Base-by-base conservation (phyloP, 306 rosid species). In the Vachellia pachyceras region DNA sequence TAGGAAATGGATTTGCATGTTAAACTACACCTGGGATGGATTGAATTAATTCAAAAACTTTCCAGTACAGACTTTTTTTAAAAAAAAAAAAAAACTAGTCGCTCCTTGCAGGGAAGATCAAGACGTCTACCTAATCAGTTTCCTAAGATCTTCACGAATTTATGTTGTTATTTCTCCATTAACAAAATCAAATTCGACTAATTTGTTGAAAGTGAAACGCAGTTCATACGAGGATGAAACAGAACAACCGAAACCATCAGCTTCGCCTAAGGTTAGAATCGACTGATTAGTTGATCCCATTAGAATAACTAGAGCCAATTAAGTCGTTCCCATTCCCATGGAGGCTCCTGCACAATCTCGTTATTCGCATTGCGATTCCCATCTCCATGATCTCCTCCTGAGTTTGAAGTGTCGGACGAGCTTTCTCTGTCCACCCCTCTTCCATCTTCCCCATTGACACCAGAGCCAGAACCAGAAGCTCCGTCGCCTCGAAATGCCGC, bases 261-360 rank as follows among this genome's bases (percentile, higher is more conserved):
- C 40, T 61, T 5, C 18, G 37, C 40, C n/a, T 25, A 12, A 29
- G 6, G 37, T 61, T 13, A 60, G 63, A 22, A 4, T 7, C 12
- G 1, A 61, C 73, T 88, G 83, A 52, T 85, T 82, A 14, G 76
- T 71, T 87, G 83, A 14, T 82, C 97, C 90, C 84, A 78, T 7
- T 89, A 90, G 90, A 87, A 89, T 0, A 79, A 50, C 8, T 68
- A 83, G 14, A 68, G 75, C 73, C 90, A 86, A 52, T 85, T 81
- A 14, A 90, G 77, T 64, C 86, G 83, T 22, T 84, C 97, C 91
- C 85, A 82, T 6, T 89, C 94, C 94, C 89, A 90, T 0, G 79
- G 52, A 17, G 89, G 84, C 40, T 88, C 90, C 80, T 83, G 72
- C 4, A 74, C 57, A 41, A 75, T 65, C 33, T 49, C 82, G 14